Base-by-base conservation (phyloP, 1,139 yeast species). In the Saccharomyces hybrid region DNA sequence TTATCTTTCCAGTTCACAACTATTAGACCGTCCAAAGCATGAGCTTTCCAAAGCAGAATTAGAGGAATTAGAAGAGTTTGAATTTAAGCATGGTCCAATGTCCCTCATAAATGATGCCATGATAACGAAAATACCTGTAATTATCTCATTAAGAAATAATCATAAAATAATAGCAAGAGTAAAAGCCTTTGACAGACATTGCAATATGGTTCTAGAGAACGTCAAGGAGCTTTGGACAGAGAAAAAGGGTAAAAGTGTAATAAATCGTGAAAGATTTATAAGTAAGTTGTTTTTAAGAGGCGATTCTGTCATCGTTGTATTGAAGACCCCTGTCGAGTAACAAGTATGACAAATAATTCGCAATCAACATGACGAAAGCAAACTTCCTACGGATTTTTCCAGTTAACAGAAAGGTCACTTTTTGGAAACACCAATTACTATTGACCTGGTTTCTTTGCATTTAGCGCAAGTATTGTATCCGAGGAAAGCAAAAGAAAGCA, bases 151-250 rank as follows among this genome's bases (percentile, higher is more conserved):
- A 59, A 80, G 99, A 65, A 93, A 93, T 69, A 91, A 91, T 71
- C 96, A 90, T 67, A 93, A 93, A 71, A 77, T 93, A 49, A 79
- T 93, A 29, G 97, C 93, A 1, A 82, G 88, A 61, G 95, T 93
- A 51, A 87, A 88, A 67, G 98, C 98, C 0, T 95, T 90, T 69
- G 99, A 93, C 69, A 83, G 97, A 65, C 99, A 93, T 71, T 86
- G 96, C 59, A 93, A 93, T 69, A 82, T 93, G 86, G 85, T 93
- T 7, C 74, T 93, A 61, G 97, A 89, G 65, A 89, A 90, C 64
- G 98, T 93, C 46, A 89, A 88, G 68, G 99, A 93, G 67, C 74
- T 89, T 64, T 89, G 96, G 96, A 82, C 88, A 0, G 96, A 89
- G 63, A 83, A 83, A 62, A 85, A 86, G 64, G 83, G 81, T 61